These are phyloP conservation scores for Sporothrix brunneoviolacea DNA, from an alignment of 2,329 filamentous ascomycete genomes.

Conservation along the genomic window DNA sequence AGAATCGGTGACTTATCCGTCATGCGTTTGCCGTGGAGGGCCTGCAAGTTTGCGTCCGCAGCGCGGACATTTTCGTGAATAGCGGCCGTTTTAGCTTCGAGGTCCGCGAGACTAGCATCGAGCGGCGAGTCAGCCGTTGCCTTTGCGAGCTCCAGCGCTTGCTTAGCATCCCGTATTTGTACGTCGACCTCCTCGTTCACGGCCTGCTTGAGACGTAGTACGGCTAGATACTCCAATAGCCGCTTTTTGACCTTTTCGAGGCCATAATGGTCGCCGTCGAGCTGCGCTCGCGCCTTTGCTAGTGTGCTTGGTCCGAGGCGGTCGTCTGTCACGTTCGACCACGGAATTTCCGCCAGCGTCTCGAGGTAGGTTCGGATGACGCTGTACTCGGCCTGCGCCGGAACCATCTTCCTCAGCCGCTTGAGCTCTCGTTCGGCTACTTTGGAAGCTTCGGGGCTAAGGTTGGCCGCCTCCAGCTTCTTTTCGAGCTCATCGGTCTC, in stretches of 20 bases:
- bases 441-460: constrained; percentile 79
- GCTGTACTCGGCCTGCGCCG: constrained; percentile 91
- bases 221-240: constrained; percentile 87
- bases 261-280: constrained; percentile 94
- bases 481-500: constrained; percentile 90
- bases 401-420: constrained; percentile 88
- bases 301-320: constrained; percentile 76
- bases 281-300: constrained; percentile 72
- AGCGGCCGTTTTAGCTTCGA: constrained; percentile 9
- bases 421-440: constrained; percentile 86
- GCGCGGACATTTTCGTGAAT: constrained; percentile 32
- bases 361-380: constrained; percentile 91
- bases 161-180: constrained; percentile 63
- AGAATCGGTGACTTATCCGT: constrained; percentile 94
- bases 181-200: constrained; percentile 77
- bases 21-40: constrained; percentile 75
- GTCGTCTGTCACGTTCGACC: constrained; percentile 78
- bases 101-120: constrained; percentile 14
- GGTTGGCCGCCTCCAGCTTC: constrained; percentile 71
- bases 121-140: constrained; percentile 28
- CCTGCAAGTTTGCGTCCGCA: constrained; percentile 59
- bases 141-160: constrained; percentile 43
- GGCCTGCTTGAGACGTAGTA: constrained; percentile 89
- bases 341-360: constrained; percentile 88
- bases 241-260: constrained; percentile 97